Evolutionary conservation across 352 stramenopile species (phyloP), one percentile per base, ranked within the genome.

Genomic region (Phytophthora lateralis): DNA sequence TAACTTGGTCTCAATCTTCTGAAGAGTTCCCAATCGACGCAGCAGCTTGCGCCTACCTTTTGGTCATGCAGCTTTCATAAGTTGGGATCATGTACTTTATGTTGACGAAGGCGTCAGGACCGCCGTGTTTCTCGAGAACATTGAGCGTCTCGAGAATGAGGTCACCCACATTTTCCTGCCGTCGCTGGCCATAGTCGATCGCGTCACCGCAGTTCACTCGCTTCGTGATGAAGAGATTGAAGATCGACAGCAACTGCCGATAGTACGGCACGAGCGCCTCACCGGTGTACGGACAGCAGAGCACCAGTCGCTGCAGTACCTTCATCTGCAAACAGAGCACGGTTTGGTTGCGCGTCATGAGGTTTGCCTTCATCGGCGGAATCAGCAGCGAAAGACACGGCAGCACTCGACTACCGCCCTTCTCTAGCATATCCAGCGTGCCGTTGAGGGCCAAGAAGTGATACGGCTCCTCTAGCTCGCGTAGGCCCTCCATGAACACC

Each of bases 51-150:
- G 26, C 24, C 57, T 63, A 73, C 61, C 60, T 47, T 17, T 60
- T 44, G 6, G 34, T 56, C 56, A 74, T 54, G 63, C 92, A 97
- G 75, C 87, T 97, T 74, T 98, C 90, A 66, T 98, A 99, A 5
- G 96, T 97, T 8, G 96, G 96, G 24, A 98, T 90, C 76, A 98
- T 95, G 68, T 98, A 99, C 78, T 99, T 99, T 61, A 98, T 98
- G 73, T 98, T 97, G 61, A 96, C 88, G 53, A 97, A 97, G 0
- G 92, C 92, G 29, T 98, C 84, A 0, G 82, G 59, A 0, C 92
- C 92, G 3, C 92, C 92, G 21, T 86, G 69, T 42, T 71, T 83
- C 59, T 98, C 92, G 24, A 98, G 75, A n/a, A 96, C 59, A 45
- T 96, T 79, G 32, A 98, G 78, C 20, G 92, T 98, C 50, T 97